Evolutionary conservation across 139 green algal genomes (phyloP).

Genomic region (Pedinophyceae sp.): DNA sequence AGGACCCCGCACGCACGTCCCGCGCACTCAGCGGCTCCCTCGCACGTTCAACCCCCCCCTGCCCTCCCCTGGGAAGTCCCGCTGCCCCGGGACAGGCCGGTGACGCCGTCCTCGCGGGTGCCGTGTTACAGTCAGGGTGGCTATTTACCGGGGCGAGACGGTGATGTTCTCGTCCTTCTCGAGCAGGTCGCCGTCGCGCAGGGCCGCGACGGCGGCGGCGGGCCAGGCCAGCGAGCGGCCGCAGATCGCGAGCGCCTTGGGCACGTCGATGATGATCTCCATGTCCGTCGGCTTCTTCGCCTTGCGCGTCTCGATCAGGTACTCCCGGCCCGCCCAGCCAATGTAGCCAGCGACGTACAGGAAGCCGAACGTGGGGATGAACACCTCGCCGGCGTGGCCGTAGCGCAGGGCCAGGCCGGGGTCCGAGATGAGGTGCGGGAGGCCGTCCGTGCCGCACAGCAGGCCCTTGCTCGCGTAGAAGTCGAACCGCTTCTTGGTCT

Average conservation of each 20-base stretch:
- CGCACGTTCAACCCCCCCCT: too few species aligned
- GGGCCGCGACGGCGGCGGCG: constrained; percentile 47
- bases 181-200: constrained; percentile 50
- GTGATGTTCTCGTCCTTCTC: constrained; percentile 85
- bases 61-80: too few species aligned
- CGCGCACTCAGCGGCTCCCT: too few species aligned
- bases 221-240: constrained; percentile 64
- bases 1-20: too few species aligned
- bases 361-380: constrained; percentile 90
- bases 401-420: constrained; percentile 81
- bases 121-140: too few species aligned
- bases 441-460: constrained; percentile 92
- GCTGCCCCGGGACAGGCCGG: too few species aligned
- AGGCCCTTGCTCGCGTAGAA: constrained; percentile 80
- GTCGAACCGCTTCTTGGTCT: constrained; percentile 82
- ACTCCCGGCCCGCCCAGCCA: constrained; percentile 79
- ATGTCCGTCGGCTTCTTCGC: constrained; percentile 68
- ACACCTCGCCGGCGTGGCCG: constrained; percentile 82
- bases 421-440: constrained; percentile 96
- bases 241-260: constrained; percentile 51
- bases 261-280: constrained; percentile 98
- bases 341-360: constrained; percentile 96
- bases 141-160: constrained; percentile 74
- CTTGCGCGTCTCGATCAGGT: constrained; percentile 43
- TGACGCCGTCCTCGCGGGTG: too few species aligned